Percentiles rank a stretch among this genome's conserved stretches.
These are phyloP conservation scores for Austroboletus olivaceoglutinosus DNA, from an alignment of 1,284 basidiomycete species.

Conservation along the genomic window DNA sequence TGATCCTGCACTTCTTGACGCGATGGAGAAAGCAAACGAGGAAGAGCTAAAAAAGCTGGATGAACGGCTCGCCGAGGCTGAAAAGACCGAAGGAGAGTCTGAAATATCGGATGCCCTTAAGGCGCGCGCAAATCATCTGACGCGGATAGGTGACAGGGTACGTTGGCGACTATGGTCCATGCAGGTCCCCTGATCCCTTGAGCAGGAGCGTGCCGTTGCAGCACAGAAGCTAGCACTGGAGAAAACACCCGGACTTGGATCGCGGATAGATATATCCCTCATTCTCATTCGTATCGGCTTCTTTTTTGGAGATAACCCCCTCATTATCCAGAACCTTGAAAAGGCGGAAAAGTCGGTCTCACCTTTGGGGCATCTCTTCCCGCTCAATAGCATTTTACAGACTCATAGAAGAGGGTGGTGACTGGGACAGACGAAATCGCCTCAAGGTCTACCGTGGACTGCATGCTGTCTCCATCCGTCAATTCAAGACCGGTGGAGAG, in stretches of 20 bases:
- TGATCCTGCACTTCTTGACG: slow-evolving; percentile 61
- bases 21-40: slow-evolving; percentile 75
- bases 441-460: slow-evolving; percentile 95
- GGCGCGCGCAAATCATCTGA: slow-evolving; percentile 81
- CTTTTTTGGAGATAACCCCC: slow-evolving; percentile 82
- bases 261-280: slow-evolving; percentile 90
- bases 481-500: slow-evolving; percentile 71
- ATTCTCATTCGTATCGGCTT: slow-evolving; percentile 89
- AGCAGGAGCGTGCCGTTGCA: neutral
- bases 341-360: slow-evolving; percentile 76
- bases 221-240: slow-evolving; percentile 60
- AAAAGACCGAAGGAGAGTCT: slow-evolving; percentile 90
- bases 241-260: slow-evolving; percentile 92
- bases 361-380: neutral
- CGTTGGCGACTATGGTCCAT: slow-evolving; percentile 8
- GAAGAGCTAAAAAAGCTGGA: slow-evolving; percentile 79
- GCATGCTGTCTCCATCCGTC: slow-evolving; percentile 83
- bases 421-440: slow-evolving; percentile 96
- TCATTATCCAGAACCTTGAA: slow-evolving; percentile 73
- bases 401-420: slow-evolving; percentile 92
- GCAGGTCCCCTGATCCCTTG: neutral
- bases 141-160: slow-evolving; percentile 91
- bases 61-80: slow-evolving; percentile 78
- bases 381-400: slow-evolving; percentile 40
- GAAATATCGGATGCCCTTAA: slow-evolving; percentile 89